Evolutionary conservation across 495 filamentous ascomycete species (phyloP), one percentile per base, ranked within the genome.

Genomic region (Aspergillus sclerotioniger): DNA sequence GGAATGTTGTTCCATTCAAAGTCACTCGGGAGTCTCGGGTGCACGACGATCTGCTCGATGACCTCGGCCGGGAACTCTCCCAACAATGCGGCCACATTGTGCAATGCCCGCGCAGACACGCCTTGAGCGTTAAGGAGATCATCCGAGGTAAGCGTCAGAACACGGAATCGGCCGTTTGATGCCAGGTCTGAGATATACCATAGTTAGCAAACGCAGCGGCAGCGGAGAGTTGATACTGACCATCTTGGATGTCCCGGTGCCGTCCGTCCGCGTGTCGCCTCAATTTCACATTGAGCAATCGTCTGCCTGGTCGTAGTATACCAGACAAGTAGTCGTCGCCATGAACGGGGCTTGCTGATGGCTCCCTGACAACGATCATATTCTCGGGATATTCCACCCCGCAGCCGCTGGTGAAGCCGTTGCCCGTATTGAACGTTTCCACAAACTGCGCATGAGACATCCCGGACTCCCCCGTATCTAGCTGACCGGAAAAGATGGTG

Each of bases 1-100:
- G 82, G 85, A 21, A 49, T 12, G 46, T 86, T 80, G n/a, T 79
- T 61, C 58, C 88, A 75, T 55, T 82, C 77, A 12, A 80, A 74
- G 0, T 80, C 69, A 0, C 56, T 66, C 4, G 79, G 56, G 19
- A 76, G 68, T 6, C 76, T 71, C 0, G 81, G 79, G 57, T 89
- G 84, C 3, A 88, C 71, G 1, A 82, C 82, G 3, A 88, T 67
- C 15, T 86, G 64, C 54, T 86, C 85, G 39, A 89, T 68, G 0
- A 84, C 64, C 0, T 72, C 66, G 32, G 77, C 70, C 13, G 73
- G 66, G 25, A 71, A 75, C 2, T 51, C 45, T 0, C 74, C 71
- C 4, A 80, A 78, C 20, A 77, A 43, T 0, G 71, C 51, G 19
- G 62, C 55, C 21, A 76, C 74, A 44, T 76, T 67, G 3, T 61